Conservation (phyloP, 2,329 filamentous ascomycete genomes). For the Penicillium decumbens region DNA sequence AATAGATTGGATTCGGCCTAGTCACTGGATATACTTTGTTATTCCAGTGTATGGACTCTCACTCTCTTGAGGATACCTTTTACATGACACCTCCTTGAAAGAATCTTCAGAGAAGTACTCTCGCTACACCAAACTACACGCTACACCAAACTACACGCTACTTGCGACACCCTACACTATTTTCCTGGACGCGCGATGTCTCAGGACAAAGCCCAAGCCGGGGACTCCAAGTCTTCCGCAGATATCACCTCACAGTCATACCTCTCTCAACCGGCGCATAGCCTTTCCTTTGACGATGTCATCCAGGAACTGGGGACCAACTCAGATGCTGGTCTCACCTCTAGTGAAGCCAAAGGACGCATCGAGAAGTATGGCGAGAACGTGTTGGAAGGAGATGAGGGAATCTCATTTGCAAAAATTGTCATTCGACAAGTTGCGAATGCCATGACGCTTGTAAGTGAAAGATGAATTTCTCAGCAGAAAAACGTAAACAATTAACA, state of each 20-base stretch:
- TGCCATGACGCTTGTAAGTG: constrained; percentile 60
- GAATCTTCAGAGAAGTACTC: constrained; percentile 13
- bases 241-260: constrained; percentile 43
- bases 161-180: constrained; percentile 2
- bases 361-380: constrained; percentile 58
- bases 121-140: not conserved
- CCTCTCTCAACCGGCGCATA: constrained; percentile 60
- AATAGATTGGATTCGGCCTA: constrained; percentile 7
- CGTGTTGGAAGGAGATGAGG: constrained; percentile 60
- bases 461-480: not conserved
- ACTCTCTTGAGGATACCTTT: constrained; percentile 29
- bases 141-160: not conserved
- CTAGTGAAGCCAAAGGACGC: constrained; percentile 51
- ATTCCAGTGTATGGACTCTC: constrained; percentile 31
- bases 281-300: constrained; percentile 52
- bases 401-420: constrained; percentile 66
- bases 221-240: constrained; percentile 9
- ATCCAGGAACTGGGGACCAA: constrained; percentile 54
- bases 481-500: not conserved
- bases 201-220: constrained; percentile 14
- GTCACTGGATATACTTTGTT: constrained; percentile 3
- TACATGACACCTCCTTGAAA: constrained; percentile 33
- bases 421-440: constrained; percentile 63
- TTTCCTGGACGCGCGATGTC: constrained; percentile 15
- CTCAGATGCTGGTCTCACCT: constrained; percentile 54